Evolutionary conservation across 1,139 yeast species (phyloP).

Genomic region (Kurtzmaniella quercitrusa): DNA sequence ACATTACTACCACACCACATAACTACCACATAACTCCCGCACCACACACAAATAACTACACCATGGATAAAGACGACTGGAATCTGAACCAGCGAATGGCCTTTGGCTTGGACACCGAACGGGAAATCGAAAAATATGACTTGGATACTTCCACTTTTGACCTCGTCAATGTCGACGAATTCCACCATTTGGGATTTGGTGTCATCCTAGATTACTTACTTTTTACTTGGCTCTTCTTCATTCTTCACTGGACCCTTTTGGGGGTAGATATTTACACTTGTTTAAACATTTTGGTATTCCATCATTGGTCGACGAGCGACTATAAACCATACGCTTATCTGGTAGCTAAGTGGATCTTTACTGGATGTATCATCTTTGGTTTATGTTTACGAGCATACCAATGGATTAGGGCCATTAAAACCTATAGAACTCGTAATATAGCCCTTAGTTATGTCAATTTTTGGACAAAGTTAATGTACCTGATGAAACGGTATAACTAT

Average conservation of each 20-base stretch:
- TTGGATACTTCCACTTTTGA: constrained; percentile 43
- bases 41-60: too few relatives aligned
- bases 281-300: constrained; percentile 67
- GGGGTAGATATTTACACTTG: constrained; percentile 80
- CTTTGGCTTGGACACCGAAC: constrained; percentile 11
- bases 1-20: too few relatives aligned
- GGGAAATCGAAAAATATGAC: constrained; percentile 28
- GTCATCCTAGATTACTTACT: constrained; percentile 51
- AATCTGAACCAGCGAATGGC: background rate
- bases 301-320: constrained; percentile 65
- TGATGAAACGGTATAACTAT: constrained; percentile 54
- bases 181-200: constrained; percentile 49
- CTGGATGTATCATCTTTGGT: constrained; percentile 80
- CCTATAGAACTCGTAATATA: constrained; percentile 59
- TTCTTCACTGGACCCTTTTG: constrained; percentile 55
- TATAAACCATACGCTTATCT: constrained; percentile 55
- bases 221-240: constrained; percentile 45
- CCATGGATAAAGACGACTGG: background rate
- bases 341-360: constrained; percentile 72
- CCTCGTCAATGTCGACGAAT: constrained; percentile 38
- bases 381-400: constrained; percentile 56
- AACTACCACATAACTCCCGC: too few relatives aligned
- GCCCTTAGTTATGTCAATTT: constrained; percentile 68
- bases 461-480: constrained; percentile 56
- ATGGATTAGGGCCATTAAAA: constrained; percentile 54